phyloP scores from a whole-genome alignment of 495 filamentous ascomycete species.

The Astrocystis sublimbata region DNA sequence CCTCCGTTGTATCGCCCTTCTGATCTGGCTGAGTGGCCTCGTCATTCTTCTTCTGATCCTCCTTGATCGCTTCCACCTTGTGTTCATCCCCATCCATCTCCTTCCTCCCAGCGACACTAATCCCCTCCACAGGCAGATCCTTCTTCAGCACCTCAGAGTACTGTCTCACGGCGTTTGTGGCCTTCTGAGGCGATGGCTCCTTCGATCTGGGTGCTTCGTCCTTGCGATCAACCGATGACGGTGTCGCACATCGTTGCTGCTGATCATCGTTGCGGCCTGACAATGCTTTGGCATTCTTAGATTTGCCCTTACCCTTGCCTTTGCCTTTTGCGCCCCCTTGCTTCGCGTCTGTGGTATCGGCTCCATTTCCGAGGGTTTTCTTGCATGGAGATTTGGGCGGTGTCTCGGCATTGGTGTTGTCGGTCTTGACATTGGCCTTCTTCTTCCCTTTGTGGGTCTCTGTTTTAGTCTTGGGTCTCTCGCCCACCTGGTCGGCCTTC shows the following conservation, averaged over 20 bases:
- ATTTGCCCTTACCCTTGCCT: slow-evolving; percentile 13
- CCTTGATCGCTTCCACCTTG: neutral
- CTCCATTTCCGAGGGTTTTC: neutral
- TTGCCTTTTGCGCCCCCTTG: slow-evolving; percentile 6
- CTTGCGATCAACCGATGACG: neutral
- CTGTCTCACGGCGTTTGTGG: neutral
- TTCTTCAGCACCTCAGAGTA: neutral
- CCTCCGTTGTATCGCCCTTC: too few relatives aligned
- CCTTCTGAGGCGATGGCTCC: neutral
- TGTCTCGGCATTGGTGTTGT: neutral
- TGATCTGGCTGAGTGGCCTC: neutral
- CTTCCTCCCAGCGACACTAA: neutral
- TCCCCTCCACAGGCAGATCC: neutral
- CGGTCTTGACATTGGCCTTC: neutral
- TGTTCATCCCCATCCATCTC: neutral
- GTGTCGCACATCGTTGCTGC: neutral
- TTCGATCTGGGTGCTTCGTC: neutral
- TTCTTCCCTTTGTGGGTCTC: too few relatives aligned
- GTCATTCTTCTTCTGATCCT: neutral
- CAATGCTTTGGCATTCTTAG: slow-evolving; percentile 6
- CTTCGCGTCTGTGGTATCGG: neutral
- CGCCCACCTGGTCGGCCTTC: neutral
- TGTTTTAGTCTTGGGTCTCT: neutral
- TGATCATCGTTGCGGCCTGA: neutral
- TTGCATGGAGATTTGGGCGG: neutral